phyloP scores from a whole-genome alignment of 139 green algal species.

The Chlamydomonas sphaeroides region DNA sequence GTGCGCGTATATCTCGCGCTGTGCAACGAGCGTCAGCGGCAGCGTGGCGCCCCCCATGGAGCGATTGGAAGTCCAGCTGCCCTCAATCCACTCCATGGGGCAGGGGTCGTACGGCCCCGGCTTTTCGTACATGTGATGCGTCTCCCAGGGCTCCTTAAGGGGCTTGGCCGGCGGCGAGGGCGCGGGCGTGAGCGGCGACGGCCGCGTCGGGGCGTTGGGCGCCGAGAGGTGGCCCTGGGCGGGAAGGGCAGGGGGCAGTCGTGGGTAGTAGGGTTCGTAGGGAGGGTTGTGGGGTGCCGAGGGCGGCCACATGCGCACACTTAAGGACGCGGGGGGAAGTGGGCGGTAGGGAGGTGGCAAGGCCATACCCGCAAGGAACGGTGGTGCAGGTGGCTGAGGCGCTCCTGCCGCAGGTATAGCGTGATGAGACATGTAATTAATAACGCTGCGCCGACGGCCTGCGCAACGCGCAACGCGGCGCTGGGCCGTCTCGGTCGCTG shows the following conservation, averaged over 20 bases:
- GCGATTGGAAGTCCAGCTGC: neutral
- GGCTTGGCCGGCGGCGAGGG: neutral
- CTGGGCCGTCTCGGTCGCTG: too few species aligned
- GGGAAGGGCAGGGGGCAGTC: too few species aligned
- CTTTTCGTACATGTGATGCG: neutral
- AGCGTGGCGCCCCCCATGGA: constrained; percentile 14
- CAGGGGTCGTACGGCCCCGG: neutral
- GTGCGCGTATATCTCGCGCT: constrained; percentile 28
- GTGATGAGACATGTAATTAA: neutral
- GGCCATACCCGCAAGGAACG: too few species aligned
- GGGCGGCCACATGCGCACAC: too few species aligned
- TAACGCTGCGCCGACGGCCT: neutral
- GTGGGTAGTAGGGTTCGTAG: neutral
- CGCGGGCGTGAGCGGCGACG: too few species aligned
- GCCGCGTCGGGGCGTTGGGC: too few species aligned
- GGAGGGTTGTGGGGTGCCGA: neutral
- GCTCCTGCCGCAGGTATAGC: constrained; percentile 16
- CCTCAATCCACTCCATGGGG: constrained; percentile 5
- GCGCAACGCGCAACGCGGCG: neutral
- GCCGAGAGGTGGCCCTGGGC: too few species aligned
- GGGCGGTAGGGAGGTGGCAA: neutral
- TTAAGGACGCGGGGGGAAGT: too few species aligned
- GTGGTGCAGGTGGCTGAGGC: neutral
- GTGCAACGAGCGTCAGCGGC: constrained; percentile 4
- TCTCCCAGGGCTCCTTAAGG: constrained; percentile 17